A percentile compares a stretch with the other conserved stretches of the same genome.
These are phyloP conservation scores for Alternaria sp. DNA, from an alignment of 2,329 filamentous ascomycete species.

Conservation along the genomic window DNA sequence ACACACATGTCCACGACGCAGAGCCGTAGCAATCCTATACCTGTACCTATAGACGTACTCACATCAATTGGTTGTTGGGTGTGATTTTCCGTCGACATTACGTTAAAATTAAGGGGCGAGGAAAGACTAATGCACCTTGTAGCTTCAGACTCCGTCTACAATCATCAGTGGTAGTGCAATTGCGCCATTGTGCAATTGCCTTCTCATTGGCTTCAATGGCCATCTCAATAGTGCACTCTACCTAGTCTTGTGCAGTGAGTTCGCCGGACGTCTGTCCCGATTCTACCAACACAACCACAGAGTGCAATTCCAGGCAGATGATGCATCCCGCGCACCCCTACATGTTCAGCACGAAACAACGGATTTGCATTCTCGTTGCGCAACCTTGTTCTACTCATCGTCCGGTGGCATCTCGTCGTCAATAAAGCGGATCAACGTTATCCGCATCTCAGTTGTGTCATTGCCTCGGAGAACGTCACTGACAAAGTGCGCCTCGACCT, in stretches of 20 bases:
- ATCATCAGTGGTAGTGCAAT: slow-evolving; percentile 15
- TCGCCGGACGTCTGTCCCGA: not conserved
- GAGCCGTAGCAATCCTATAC: not conserved
- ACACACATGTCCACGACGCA: slow-evolving; percentile 1
- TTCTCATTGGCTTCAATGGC: slow-evolving; percentile 10
- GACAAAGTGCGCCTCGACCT: slow-evolving; percentile 95
- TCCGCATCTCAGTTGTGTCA: slow-evolving; percentile 96
- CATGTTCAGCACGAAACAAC: not conserved
- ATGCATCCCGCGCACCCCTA: not conserved
- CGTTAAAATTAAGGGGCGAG: not conserved
- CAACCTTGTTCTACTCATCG: slow-evolving; percentile 73
- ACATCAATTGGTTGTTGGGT: not conserved
- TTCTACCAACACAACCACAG: not conserved
- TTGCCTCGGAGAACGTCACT: slow-evolving; percentile 92
- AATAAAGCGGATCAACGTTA: slow-evolving; percentile 90
- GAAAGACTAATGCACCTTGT: slow-evolving; percentile 4
- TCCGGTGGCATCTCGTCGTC: slow-evolving; percentile 97
- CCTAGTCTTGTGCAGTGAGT: slow-evolving; percentile 1
- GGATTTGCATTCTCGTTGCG: not conserved
- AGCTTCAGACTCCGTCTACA: slow-evolving; percentile 1
- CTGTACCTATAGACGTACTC: not conserved
- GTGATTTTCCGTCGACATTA: not conserved
- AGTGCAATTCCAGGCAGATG: slow-evolving; percentile 3
- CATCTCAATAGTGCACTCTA: slow-evolving; percentile 14
- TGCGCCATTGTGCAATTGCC: slow-evolving; percentile 14